These are phyloP conservation scores for Shiraia sp. DNA, from an alignment of 2,329 filamentous ascomycete genomes.

Conservation along the genomic window DNA sequence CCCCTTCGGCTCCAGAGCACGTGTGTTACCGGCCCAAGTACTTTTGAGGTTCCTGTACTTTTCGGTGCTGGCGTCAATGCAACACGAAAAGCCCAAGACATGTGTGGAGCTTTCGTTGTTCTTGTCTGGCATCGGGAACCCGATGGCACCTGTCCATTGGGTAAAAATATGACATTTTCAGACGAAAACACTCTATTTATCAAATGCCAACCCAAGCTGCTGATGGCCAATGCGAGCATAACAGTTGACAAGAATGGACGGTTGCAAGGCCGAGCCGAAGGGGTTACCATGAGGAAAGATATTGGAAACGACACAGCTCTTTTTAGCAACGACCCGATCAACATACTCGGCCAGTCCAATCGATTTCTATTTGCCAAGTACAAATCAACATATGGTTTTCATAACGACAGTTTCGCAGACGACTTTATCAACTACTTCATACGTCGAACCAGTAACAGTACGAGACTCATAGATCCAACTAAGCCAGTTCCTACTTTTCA, in stretches of 20 bases:
- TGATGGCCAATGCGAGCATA: conserved; percentile 40
- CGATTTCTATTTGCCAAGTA: conserved; percentile 20
- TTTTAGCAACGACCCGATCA: conserved; percentile 27
- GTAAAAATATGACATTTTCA: conserved; percentile 2
- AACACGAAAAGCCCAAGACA: conserved; percentile 16
- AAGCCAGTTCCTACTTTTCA: conserved; percentile 38
- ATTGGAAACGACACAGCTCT: not conserved
- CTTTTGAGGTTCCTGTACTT: conserved; percentile 14
- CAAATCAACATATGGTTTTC: conserved; percentile 40
- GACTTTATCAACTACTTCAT: conserved; percentile 58
- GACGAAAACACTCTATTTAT: conserved; percentile 32
- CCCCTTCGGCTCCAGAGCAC: not conserved
- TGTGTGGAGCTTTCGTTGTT: conserved; percentile 25
- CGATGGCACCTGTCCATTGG: conserved; percentile 13
- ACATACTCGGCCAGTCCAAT: conserved; percentile 31
- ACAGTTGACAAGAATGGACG: conserved; percentile 37
- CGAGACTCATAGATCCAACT: conserved; percentile 42
- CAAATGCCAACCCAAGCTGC: conserved; percentile 42
- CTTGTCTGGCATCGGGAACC: conserved; percentile 33
- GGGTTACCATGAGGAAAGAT: not conserved
- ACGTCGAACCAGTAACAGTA: conserved; percentile 27
- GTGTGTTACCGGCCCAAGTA: conserved; percentile 11
- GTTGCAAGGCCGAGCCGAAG: conserved; percentile 17
- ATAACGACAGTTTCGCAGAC: conserved; percentile 51
- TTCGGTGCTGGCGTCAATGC: conserved; percentile 16